Evolutionary conservation across 2,329 filamentous ascomycete genomes (phyloP).

Genomic region (Zymoseptoria passerinii): DNA sequence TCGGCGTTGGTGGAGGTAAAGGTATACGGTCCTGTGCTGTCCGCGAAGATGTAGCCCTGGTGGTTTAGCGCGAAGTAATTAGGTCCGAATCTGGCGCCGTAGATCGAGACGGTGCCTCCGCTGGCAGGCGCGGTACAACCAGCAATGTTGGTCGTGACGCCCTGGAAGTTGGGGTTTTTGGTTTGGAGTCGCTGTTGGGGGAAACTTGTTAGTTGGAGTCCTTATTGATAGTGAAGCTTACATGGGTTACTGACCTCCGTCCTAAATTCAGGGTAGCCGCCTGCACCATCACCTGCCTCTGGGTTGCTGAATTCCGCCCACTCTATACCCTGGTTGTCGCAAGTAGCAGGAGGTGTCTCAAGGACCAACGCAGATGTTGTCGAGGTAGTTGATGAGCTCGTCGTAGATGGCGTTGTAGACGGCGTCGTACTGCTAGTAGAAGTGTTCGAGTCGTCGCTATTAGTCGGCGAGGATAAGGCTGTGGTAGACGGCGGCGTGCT

Average conservation of each 20-base stretch:
- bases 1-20: conserved; percentile 18
- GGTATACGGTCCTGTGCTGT: conserved; percentile 17
- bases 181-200: neutral
- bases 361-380: no score
- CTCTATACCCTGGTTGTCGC: neutral
- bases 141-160: neutral
- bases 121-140: neutral
- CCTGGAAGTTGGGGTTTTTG: neutral
- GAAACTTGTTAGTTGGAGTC: no score
- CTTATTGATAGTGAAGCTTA: no score
- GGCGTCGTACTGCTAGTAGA: no score
- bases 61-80: conserved; percentile 11
- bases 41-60: conserved; percentile 10
- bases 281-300: neutral
- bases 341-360: neutral
- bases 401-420: no score
- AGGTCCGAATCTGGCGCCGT: neutral
- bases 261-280: no score
- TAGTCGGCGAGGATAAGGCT: no score
- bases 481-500: no score
- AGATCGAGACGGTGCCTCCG: neutral
- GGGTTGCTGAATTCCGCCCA: neutral
- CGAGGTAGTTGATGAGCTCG: no score
- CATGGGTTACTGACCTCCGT: no score
- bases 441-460: no score